Evolutionary conservation across 2,329 filamentous ascomycete species (phyloP).

Genomic region (Parascedosporium putredinis): DNA sequence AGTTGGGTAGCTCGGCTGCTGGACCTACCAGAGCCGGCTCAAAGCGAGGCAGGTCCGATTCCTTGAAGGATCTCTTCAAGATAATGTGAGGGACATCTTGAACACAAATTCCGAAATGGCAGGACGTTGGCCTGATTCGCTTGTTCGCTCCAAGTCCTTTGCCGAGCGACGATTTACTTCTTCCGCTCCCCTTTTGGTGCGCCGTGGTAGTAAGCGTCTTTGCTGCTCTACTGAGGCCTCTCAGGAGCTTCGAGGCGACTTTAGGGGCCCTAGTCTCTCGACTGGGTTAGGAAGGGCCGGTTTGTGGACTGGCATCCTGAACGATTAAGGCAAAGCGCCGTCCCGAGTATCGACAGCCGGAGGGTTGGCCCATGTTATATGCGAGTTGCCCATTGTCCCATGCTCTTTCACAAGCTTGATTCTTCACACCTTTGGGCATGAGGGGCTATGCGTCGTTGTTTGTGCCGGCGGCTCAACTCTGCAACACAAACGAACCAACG

Average conservation of each 20-base stretch:
- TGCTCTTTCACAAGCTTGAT: background rate
- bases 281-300: slow-evolving; percentile 1
- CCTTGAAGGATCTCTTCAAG: slow-evolving; percentile 52
- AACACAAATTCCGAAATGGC: slow-evolving; percentile 20
- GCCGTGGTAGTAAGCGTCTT: slow-evolving; percentile 7
- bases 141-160: slow-evolving; percentile 23
- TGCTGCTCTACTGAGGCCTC: slow-evolving; percentile 8
- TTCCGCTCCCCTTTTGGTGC: background rate
- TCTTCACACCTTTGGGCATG: too few relatives aligned
- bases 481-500: background rate
- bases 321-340: background rate
- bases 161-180: background rate
- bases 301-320: slow-evolving; percentile 5
- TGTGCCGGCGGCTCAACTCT: too few relatives aligned
- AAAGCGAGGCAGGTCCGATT: slow-evolving; percentile 51
- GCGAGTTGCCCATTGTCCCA: too few relatives aligned
- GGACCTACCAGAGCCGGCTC: slow-evolving; percentile 26
- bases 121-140: slow-evolving; percentile 24
- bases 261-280: background rate
- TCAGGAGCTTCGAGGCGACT: slow-evolving; percentile 2
- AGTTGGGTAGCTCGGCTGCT: slow-evolving; percentile 12
- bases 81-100: slow-evolving; percentile 57
- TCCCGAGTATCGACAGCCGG: too few relatives aligned
- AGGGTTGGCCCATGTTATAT: too few relatives aligned
- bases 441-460: too few relatives aligned